These are phyloP conservation scores for Fusarium haematococcum DNA, from an alignment of 2,329 filamentous ascomycete genomes.

Conservation along the genomic window DNA sequence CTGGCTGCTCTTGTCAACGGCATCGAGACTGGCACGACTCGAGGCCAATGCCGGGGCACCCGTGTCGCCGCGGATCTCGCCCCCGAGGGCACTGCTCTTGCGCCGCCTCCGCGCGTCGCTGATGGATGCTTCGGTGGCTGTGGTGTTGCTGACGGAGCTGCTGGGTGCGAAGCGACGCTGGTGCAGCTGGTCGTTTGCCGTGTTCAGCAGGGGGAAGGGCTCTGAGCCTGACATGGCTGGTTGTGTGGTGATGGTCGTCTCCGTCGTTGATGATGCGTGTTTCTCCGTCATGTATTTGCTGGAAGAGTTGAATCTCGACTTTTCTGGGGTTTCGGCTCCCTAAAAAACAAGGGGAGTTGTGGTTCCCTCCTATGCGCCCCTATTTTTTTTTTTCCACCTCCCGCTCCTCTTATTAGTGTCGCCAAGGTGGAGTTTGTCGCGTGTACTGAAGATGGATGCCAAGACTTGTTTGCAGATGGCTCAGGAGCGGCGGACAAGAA, in stretches of 20 bases:
- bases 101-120: slow-evolving; percentile 60
- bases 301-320: neutral
- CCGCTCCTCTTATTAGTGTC: neutral
- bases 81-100: slow-evolving; percentile 67
- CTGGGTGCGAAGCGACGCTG: slow-evolving; percentile 48
- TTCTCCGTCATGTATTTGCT: neutral
- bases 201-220: slow-evolving; percentile 67
- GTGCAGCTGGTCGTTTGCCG: slow-evolving; percentile 62
- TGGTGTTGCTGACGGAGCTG: slow-evolving; percentile 36
- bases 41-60: slow-evolving; percentile 67
- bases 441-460: neutral
- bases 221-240: slow-evolving; percentile 59
- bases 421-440: slow-evolving; percentile 25
- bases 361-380: slow-evolving; percentile 23
- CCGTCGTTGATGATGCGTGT: neutral
- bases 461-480: neutral
- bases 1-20: slow-evolving; percentile 33
- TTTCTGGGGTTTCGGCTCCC: slow-evolving; percentile 1
- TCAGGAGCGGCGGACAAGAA: neutral
- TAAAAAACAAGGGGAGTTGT: neutral
- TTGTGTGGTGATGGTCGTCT: neutral
- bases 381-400: slow-evolving; percentile 23
- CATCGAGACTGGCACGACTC: slow-evolving; percentile 60
- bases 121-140: slow-evolving; percentile 46
- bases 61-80: slow-evolving; percentile 67